Base-by-base conservation (phyloP, 768 basidiomycete species). In the Pleurotus eryngii region DNA sequence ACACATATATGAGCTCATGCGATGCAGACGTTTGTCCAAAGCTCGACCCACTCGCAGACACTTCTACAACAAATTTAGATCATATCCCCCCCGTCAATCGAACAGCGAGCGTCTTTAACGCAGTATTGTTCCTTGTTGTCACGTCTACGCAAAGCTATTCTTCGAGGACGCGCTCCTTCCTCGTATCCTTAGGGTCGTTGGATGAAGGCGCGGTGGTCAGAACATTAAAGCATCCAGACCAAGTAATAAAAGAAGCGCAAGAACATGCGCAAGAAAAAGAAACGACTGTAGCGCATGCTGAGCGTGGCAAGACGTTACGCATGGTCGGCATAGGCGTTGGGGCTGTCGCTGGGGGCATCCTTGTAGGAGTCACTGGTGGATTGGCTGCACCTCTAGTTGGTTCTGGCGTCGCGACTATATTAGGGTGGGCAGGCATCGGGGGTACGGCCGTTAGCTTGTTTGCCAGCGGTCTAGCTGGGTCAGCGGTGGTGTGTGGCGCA, bases 321-420 rank as follows among this genome's bases (percentile, higher is more conserved):
- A 71, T 70, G 56, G 70, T 75, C n/a, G 81, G 82, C 24, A 71
- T 82, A 37, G 80, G 80, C 2, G 61, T 80, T 17, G 80, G 78
- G 14, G 81, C 82, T 22, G 68, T 83, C 12, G 82, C 79, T 3
- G 83, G 82, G 12, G 83, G 82, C 12, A 73, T 82, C 18, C 69
- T 84, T 30, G 67, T 84, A 12, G 83, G 82, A 3, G 73, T 84
- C 20, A 82, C 82, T n/a, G 83, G 82, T 46, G 82, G 83, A 14
- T 72, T 83, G 8, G 83, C 81, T 2, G 83, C 83, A 8, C 83
- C 82, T 12, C 61, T 84, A 0, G 78, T 85, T 5, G 82, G 82
- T n/a, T 81, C 81, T 14, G 80, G 76, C 2, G 73, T 82, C 15
- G 69, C 74, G 2, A 75, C 76, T 15, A 61, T 82, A 5, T 68